Conservation (phyloP, 208 protist species). For the Wallacemonas sp. region DNA sequence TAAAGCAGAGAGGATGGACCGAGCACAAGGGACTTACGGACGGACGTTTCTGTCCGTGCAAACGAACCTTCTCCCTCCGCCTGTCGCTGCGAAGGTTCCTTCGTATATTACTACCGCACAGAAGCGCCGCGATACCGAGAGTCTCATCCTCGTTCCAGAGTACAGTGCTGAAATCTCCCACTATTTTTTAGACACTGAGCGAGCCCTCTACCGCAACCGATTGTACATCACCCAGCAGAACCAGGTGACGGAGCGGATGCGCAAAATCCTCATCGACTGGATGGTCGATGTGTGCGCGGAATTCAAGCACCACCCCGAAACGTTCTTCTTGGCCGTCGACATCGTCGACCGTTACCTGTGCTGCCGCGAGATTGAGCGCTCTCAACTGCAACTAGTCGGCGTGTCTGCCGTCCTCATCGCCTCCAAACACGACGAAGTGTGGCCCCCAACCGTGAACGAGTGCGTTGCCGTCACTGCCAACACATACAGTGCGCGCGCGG, state of each 20-base stretch:
- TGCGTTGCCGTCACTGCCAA: conserved; percentile 93
- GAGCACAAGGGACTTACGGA: conserved; percentile 1
- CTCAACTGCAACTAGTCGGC: conserved; percentile 88
- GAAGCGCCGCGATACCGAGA: neutral
- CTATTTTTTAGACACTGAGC: conserved; percentile 73
- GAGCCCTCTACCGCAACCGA: conserved; percentile 38
- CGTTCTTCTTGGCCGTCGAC: conserved; percentile 96
- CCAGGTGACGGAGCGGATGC: conserved; percentile 95
- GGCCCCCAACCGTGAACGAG: conserved; percentile 87
- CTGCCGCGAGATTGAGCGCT: conserved; percentile 43
- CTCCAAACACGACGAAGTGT: conserved; percentile 92
- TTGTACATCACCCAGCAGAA: conserved; percentile 72
- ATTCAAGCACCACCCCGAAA: conserved; percentile 95
- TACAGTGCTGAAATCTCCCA: conserved; percentile 73
- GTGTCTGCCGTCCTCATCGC: conserved; percentile 87
- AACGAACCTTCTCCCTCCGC: conserved; percentile 13
- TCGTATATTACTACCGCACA: neutral
- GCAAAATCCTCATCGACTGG: conserved; percentile 97
- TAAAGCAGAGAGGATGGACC: conserved; percentile 3
- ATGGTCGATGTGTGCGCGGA: conserved; percentile 95
- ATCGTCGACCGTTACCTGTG: conserved; percentile 95
- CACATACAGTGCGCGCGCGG: conserved; percentile 78
- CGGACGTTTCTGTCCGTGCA: conserved; percentile 16
- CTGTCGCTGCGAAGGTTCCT: neutral
- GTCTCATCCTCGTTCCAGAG: conserved; percentile 28